Percentiles rank a stretch among this genome's conserved stretches.
Conservation (phyloP, 306 rosid species). For the Pterocarpus macrocarpus region DNA sequence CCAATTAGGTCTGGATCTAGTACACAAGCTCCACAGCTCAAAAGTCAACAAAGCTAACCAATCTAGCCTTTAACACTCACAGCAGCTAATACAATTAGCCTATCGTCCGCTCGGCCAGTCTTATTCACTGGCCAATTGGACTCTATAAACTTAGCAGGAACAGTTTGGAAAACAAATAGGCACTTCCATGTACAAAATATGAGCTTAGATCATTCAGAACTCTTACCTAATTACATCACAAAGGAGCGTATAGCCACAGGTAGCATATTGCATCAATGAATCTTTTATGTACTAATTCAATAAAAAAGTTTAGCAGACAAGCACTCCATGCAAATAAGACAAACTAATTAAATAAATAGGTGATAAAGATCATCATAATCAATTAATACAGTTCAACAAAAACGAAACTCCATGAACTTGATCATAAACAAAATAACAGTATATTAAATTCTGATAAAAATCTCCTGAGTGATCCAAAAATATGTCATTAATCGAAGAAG, state of each 20-base stretch:
- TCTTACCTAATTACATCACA: no score
- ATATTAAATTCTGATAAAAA: background rate
- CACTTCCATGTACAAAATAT: background rate
- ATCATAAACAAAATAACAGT: constrained; percentile 2
- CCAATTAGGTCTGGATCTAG: no score
- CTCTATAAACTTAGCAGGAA: no score
- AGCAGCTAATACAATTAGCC: no score
- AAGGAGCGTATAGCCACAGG: background rate
- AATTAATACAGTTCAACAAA: background rate
- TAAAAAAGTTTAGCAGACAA: background rate
- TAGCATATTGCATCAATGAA: background rate
- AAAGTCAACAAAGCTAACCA: no score
- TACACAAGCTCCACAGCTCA: no score
- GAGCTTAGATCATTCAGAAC: background rate
- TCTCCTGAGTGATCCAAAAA: background rate
- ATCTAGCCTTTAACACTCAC: no score
- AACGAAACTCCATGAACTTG: background rate
- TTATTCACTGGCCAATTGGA: no score
- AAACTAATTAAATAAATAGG: background rate
- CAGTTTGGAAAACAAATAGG: background rate
- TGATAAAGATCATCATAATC: background rate
- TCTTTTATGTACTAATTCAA: background rate
- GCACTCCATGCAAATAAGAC: background rate
- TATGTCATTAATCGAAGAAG: background rate
- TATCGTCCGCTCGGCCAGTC: no score